Evolutionary conservation across 1,284 basidiomycete species (phyloP).

Genomic region (Ceratobasidium sp.): DNA sequence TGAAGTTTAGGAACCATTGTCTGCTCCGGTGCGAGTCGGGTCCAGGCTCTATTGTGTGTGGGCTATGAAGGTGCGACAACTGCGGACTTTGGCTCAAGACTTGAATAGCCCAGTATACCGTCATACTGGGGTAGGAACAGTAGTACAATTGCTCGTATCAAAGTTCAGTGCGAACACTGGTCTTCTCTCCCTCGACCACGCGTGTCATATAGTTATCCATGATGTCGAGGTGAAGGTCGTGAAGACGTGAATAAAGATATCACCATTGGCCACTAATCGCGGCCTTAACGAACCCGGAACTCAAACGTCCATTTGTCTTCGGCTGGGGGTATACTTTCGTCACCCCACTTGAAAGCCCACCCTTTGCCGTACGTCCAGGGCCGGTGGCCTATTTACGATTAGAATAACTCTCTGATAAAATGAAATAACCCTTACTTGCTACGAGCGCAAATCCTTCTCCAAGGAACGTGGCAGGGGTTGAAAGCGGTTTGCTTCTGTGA

Average conservation of each 20-base stretch:
- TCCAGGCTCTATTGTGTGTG: background rate
- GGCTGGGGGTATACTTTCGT: conserved; percentile 24
- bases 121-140: background rate
- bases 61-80: too few species aligned
- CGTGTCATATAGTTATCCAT: conserved; percentile 7
- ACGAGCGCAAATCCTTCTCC: conserved; percentile 31
- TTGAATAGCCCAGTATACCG: background rate
- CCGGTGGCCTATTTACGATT: background rate
- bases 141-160: background rate
- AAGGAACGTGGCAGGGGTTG: conserved; percentile 7
- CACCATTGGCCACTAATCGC: background rate
- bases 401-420: background rate
- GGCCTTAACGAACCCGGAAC: conserved; percentile 30
- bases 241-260: conserved; percentile 24
- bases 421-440: conserved; percentile 13
- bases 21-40: conserved; percentile 11
- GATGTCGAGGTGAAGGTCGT: conserved; percentile 33
- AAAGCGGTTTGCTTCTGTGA: conserved; percentile 27
- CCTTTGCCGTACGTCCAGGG: conserved; percentile 32
- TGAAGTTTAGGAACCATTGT: conserved; percentile 1
- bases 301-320: conserved; percentile 34
- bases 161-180: background rate
- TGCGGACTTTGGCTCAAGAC: too few species aligned
- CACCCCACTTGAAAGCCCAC: conserved; percentile 35
- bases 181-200: background rate